Conservation (phyloP, 2,329 filamentous ascomycete genomes). For the Alternaria incomplexa region DNA sequence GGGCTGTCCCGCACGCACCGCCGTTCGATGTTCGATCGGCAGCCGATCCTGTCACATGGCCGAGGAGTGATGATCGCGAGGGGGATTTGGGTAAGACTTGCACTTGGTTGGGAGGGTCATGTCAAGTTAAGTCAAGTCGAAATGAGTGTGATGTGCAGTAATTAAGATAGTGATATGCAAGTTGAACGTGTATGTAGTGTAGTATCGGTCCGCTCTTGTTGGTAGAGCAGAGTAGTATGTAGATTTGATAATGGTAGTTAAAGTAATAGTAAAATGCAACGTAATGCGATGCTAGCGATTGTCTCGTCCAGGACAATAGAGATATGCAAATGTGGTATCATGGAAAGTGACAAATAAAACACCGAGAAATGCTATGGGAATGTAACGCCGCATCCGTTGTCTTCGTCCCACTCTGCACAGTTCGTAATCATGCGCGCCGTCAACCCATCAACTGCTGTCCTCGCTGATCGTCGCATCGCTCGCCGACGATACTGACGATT, state of each 20-base stretch:
- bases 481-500: slow-evolving; percentile 29
- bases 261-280: slow-evolving; percentile 3
- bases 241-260: not conserved
- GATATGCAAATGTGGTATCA: slow-evolving; percentile 15
- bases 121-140: not conserved
- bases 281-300: not conserved
- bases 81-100: not conserved
- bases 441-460: slow-evolving; percentile 34
- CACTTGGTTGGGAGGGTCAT: not conserved
- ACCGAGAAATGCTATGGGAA: slow-evolving; percentile 11
- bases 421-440: slow-evolving; percentile 1
- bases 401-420: not conserved
- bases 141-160: not conserved
- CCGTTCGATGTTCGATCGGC: not conserved
- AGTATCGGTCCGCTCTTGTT: not conserved
- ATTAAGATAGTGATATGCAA: not conserved
- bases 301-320: not conserved
- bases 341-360: slow-evolving; percentile 7
- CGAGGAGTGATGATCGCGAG: not conserved
- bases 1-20: not conserved
- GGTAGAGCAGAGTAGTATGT: not conserved
- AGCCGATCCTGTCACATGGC: not conserved
- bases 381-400: slow-evolving; percentile 2
- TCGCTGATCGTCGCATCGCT: slow-evolving; percentile 32
- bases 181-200: not conserved